phyloP scores from a whole-genome alignment of 306 rosid genomes.

The Lithocarpus polystachyus region DNA sequence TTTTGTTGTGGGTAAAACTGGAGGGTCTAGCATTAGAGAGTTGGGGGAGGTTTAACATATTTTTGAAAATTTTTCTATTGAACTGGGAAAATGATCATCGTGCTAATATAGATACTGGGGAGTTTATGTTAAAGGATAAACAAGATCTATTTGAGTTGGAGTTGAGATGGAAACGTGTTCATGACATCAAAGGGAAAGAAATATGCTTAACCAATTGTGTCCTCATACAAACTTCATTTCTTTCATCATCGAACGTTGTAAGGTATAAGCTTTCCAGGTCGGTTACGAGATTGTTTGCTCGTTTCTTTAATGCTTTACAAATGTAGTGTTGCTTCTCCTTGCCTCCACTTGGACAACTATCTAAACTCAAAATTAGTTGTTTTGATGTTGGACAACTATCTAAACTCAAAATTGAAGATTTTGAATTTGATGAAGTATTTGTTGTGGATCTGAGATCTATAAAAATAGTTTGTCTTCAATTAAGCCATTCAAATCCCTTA shows the following conservation, averaged over 20 bases:
- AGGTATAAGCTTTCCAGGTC: constrained; percentile 14
- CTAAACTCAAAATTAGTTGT: constrained; percentile 18
- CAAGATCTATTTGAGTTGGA: not conserved
- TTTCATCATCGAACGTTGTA: not conserved
- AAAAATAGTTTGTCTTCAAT: not conserved
- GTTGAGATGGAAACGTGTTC: constrained; percentile 2
- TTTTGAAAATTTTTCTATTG: not conserved
- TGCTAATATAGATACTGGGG: constrained; percentile 1
- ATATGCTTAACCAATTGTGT: constrained; percentile 24
- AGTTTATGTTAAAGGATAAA: not conserved
- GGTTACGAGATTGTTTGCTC: constrained; percentile 17
- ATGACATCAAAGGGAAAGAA: not conserved
- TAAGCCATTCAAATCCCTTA: constrained; percentile 26
- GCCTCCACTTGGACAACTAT: not conserved
- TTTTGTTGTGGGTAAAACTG: constrained; percentile 8
- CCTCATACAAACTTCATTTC: constrained; percentile 16
- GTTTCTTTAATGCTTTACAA: not conserved
- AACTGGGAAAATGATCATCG: constrained; percentile 3
- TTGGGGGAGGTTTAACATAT: constrained; percentile 8
- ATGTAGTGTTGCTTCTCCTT: not conserved
- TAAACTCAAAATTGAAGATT: constrained; percentile 24
- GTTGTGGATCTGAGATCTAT: constrained; percentile 24
- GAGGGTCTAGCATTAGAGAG: not conserved
- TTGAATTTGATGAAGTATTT: constrained; percentile 20
- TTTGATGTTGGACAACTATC: not conserved